Percentiles rank a stretch among this genome's conserved stretches.
phyloP scores from a whole-genome alignment of 306 rosid species.

The Corylus avellana region DNA sequence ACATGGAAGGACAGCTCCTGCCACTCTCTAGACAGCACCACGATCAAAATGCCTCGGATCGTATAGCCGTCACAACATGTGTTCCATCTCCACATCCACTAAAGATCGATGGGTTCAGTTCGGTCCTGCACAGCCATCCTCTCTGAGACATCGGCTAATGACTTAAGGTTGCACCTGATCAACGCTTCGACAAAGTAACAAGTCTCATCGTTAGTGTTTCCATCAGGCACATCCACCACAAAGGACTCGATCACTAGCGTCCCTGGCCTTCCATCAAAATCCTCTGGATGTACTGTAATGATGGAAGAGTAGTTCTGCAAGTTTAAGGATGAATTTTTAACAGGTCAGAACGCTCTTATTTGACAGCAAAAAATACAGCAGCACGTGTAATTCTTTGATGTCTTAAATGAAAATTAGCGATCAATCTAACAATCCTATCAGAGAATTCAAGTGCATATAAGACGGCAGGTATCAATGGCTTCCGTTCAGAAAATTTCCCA shows the following conservation, averaged over 20 bases:
- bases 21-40: constrained; percentile 63
- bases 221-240: constrained; percentile 91
- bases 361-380: constrained; percentile 7
- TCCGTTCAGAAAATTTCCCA: too few relatives aligned
- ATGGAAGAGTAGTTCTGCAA: constrained; percentile 93
- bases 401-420: not conserved
- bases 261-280: constrained; percentile 86
- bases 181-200: constrained; percentile 92
- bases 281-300: constrained; percentile 86
- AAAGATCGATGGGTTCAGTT: constrained; percentile 61
- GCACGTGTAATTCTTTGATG: not conserved
- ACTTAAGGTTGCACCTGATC: constrained; percentile 91
- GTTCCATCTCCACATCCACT: constrained; percentile 33
- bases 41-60: constrained; percentile 47
- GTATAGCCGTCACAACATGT: constrained; percentile 37
- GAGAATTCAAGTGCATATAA: not conserved
- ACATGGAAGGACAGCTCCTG: constrained; percentile 58
- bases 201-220: constrained; percentile 93
- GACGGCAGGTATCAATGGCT: not conserved
- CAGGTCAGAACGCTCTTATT: constrained; percentile 14
- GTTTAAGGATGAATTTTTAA: constrained; percentile 25
- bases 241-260: constrained; percentile 95
- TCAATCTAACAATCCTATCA: not conserved
- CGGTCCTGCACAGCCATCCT: constrained; percentile 91
- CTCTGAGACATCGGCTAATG: constrained; percentile 96